Evolutionary conservation across 2,329 filamentous ascomycete species (phyloP).

Genomic region (Penicillium thymicola): DNA sequence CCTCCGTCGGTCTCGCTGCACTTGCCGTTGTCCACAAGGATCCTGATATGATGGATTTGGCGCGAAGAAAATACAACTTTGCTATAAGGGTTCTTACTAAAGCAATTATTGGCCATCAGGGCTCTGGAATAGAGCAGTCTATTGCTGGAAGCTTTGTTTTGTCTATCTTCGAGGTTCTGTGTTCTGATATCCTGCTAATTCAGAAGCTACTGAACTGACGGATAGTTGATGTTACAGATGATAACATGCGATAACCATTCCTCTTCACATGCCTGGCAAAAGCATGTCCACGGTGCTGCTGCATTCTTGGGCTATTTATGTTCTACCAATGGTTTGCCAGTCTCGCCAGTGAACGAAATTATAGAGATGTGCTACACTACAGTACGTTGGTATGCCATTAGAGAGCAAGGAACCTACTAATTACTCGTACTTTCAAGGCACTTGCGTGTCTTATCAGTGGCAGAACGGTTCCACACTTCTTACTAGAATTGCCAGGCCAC

Average conservation of each 20-base stretch:
- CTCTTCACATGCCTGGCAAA: not conserved
- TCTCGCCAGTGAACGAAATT: not conserved
- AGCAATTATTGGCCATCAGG: not conserved
- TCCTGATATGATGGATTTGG: not conserved
- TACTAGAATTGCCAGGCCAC: not conserved
- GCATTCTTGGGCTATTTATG: not conserved
- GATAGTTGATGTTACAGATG: not conserved
- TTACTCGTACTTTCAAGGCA: not conserved
- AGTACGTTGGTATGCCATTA: not conserved
- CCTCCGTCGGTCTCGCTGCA: slow-evolving; percentile 6
- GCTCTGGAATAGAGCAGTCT: not conserved
- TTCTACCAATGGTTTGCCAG: not conserved
- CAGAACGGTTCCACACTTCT: not conserved
- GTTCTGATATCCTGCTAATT: not conserved
- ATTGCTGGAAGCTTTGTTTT: slow-evolving; percentile 2
- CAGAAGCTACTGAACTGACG: not conserved
- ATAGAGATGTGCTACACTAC: slow-evolving; percentile 2
- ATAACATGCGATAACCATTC: slow-evolving; percentile 4
- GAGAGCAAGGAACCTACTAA: not conserved
- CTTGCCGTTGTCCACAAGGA: slow-evolving; percentile 3
- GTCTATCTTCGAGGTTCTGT: slow-evolving; percentile 5
- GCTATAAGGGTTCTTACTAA: not conserved
- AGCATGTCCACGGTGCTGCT: slow-evolving; percentile 1
- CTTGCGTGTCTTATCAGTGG: slow-evolving; percentile 2
- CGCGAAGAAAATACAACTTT: not conserved